Evolutionary conservation across 768 basidiomycete species (phyloP).

Genomic region (Sutorius australiensis): DNA sequence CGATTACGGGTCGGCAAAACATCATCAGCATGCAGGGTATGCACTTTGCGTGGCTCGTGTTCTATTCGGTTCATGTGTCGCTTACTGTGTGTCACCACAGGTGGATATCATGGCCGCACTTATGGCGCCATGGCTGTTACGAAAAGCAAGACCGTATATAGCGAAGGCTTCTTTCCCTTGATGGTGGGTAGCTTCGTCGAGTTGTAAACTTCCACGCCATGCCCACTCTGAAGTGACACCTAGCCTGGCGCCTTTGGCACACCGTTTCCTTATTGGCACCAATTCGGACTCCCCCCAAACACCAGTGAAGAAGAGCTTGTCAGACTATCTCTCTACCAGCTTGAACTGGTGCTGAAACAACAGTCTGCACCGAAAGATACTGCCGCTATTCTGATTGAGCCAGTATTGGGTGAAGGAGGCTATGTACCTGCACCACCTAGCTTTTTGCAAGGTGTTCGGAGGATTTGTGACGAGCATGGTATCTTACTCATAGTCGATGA

Average conservation of each 20-base stretch:
- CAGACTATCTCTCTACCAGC: conserved; percentile 66
- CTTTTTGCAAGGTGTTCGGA: conserved; percentile 76
- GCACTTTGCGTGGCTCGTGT: conserved; percentile 1
- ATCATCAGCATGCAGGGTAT: conserved; percentile 87
- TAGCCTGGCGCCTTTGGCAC: conserved; percentile 81
- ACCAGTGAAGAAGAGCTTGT: conserved; percentile 59
- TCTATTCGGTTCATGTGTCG: background rate
- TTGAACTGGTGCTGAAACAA: conserved; percentile 75
- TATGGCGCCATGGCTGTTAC: conserved; percentile 92
- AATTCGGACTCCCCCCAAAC: conserved; percentile 53
- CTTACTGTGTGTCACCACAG: conserved; percentile 29
- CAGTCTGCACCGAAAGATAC: conserved; percentile 83
- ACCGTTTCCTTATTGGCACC: conserved; percentile 94
- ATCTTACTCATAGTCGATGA: conserved; percentile 85
- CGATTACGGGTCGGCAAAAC: conserved; percentile 76
- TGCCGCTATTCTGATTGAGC: conserved; percentile 91
- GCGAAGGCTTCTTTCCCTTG: conserved; percentile 69
- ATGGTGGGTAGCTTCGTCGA: conserved; percentile 54
- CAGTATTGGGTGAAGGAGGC: conserved; percentile 92
- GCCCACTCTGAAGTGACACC: background rate
- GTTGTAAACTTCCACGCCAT: background rate
- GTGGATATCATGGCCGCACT: conserved; percentile 89
- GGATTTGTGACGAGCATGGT: conserved; percentile 81
- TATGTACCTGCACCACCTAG: conserved; percentile 84
- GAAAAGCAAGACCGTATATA: conserved; percentile 91